A percentile compares a stretch with the other conserved stretches of the same genome.
phyloP scores from a whole-genome alignment of 257 asterid species.

The Primulina tabacum region DNA sequence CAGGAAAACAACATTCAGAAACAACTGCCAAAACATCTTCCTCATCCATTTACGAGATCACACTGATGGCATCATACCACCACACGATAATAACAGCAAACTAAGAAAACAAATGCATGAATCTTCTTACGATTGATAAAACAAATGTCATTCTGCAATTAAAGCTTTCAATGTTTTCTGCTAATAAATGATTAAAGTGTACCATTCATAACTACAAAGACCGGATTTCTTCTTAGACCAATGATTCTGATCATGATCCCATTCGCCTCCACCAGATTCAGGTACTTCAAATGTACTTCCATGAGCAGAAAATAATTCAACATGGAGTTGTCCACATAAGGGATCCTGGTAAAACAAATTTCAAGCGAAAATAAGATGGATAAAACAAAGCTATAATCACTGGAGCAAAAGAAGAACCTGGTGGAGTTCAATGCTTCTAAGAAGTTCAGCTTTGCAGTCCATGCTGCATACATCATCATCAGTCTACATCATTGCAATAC shows the following conservation, averaged over 20 bases:
- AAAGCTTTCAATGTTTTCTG: neutral
- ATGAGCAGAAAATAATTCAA: slow-evolving; percentile 37
- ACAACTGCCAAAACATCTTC: neutral
- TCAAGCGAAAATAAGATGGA: slow-evolving; percentile 13
- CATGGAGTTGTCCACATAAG: slow-evolving; percentile 25
- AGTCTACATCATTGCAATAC: slow-evolving; percentile 45
- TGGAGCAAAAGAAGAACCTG: slow-evolving; percentile 41
- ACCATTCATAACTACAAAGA: slow-evolving; percentile 82
- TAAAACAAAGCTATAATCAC: slow-evolving; percentile 9
- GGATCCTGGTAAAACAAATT: slow-evolving; percentile 40
- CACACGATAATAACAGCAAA: neutral
- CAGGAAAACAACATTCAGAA: slow-evolving; percentile 17
- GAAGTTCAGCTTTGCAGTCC: slow-evolving; percentile 71
- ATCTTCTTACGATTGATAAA: neutral
- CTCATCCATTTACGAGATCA: neutral
- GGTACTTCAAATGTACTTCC: slow-evolving; percentile 52
- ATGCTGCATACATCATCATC: slow-evolving; percentile 83
- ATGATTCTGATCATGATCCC: slow-evolving; percentile 58
- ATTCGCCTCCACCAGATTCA: slow-evolving; percentile 58
- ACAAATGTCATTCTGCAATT: slow-evolving; percentile 12
- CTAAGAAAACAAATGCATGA: neutral
- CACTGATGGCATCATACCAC: slow-evolving; percentile 1
- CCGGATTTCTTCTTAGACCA: slow-evolving; percentile 69
- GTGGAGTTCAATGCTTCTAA: slow-evolving; percentile 42
- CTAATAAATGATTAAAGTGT: slow-evolving; percentile 18